These are phyloP conservation scores for Mycena metata DNA, from an alignment of 768 basidiomycete species.

Conservation along the genomic window DNA sequence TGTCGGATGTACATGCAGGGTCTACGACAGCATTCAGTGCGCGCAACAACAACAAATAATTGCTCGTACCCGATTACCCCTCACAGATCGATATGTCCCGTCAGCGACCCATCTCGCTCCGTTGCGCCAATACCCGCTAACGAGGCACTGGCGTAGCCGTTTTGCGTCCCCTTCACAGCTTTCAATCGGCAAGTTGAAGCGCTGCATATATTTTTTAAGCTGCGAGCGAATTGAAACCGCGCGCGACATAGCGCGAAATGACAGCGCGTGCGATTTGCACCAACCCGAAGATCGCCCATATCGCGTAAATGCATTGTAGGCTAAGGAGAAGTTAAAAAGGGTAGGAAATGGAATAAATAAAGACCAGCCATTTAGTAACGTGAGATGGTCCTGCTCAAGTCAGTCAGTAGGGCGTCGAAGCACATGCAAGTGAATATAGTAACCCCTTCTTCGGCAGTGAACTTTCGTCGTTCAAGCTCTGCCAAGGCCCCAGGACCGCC, in stretches of 20 bases:
- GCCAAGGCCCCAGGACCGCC: slow-evolving; percentile 88
- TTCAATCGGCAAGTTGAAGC: slow-evolving; percentile 84
- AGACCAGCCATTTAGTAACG: slow-evolving; percentile 85
- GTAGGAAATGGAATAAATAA: background rate
- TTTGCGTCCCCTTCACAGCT: slow-evolving; percentile 93
- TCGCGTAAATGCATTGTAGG: slow-evolving; percentile 92
- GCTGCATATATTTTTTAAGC: slow-evolving; percentile 93
- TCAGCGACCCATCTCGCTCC: slow-evolving; percentile 93
- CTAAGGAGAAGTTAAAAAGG: slow-evolving; percentile 53
- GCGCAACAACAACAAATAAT: slow-evolving; percentile 18
- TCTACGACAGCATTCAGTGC: slow-evolving; percentile 56
- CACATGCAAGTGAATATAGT: slow-evolving; percentile 41
- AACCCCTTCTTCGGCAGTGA: slow-evolving; percentile 98
- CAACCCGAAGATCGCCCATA: slow-evolving; percentile 89
- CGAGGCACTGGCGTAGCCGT: slow-evolving; percentile 87
- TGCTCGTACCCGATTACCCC: slow-evolving; percentile 80
- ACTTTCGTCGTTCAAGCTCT: slow-evolving; percentile 94
- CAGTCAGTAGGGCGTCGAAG: slow-evolving; percentile 25
- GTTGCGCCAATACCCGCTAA: slow-evolving; percentile 95
- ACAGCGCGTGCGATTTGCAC: slow-evolving; percentile 94
- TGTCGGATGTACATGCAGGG: slow-evolving; percentile 91
- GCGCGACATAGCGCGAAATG: slow-evolving; percentile 93
- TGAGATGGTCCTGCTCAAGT: slow-evolving; percentile 86
- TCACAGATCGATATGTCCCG: slow-evolving; percentile 91
- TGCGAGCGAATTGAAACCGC: slow-evolving; percentile 96